A percentile compares a stretch with the other conserved stretches of the same genome.
phyloP scores from a whole-genome alignment of 169 alveolate genomes.

The Cryptosporidium parvum region DNA sequence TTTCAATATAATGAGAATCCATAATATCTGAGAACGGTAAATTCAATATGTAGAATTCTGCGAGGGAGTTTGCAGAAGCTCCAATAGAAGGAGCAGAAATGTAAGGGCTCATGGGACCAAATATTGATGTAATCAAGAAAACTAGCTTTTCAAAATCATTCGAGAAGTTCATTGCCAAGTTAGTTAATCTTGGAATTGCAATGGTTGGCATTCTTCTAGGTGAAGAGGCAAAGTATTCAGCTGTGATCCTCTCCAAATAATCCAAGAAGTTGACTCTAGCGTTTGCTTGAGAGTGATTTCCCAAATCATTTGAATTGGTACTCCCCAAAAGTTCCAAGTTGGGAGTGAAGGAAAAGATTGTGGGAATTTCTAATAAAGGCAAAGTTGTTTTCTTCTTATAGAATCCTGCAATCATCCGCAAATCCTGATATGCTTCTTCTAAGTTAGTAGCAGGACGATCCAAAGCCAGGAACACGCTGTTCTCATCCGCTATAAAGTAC shows the following conservation, averaged over 20 bases:
- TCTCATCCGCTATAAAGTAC: constrained; percentile 12
- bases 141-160: neutral
- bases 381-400: neutral
- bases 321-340: neutral
- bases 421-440: constrained; percentile 33
- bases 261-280: constrained; percentile 38
- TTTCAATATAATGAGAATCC: constrained; percentile 3
- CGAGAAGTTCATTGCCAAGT: constrained; percentile 44
- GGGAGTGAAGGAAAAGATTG: neutral
- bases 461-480: neutral
- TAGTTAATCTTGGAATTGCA: constrained; percentile 51
- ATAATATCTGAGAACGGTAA: constrained; percentile 2
- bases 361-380: neutral
- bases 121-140: constrained; percentile 14
- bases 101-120: constrained; percentile 50
- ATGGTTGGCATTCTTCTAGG: constrained; percentile 72
- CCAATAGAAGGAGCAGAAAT: constrained; percentile 64
- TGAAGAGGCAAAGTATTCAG: constrained; percentile 43
- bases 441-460: neutral
- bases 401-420: constrained; percentile 23
- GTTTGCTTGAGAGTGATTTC: neutral
- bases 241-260: constrained; percentile 40
- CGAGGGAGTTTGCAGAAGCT: constrained; percentile 34
- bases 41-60: neutral
- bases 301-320: neutral